These are phyloP conservation scores for Colletotrichum melonis DNA, from an alignment of 2,329 filamentous ascomycete species.

Conservation along the genomic window DNA sequence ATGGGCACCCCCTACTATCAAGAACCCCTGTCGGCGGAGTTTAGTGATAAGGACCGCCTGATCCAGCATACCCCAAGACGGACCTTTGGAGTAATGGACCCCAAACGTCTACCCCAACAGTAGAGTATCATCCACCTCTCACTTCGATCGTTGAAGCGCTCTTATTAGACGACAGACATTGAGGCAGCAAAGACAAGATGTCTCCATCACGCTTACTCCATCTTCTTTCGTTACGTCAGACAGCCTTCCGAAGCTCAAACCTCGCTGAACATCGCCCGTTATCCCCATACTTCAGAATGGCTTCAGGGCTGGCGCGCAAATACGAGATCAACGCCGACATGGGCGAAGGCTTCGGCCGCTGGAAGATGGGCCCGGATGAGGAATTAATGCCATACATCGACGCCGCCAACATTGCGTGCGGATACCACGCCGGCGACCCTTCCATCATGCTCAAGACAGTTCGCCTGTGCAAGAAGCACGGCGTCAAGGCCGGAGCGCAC, in stretches of 20 bases:
- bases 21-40: background rate
- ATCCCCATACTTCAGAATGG: background rate
- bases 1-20: background rate
- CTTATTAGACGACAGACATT: background rate
- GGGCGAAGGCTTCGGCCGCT: constrained; percentile 61
- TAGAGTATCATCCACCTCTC: background rate
- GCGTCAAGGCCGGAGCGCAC: constrained; percentile 70
- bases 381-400: constrained; percentile 70
- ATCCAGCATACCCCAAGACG: background rate
- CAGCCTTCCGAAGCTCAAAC: background rate
- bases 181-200: background rate
- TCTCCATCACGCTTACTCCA: background rate
- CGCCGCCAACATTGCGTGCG: constrained; percentile 72
- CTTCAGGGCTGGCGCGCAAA: constrained; percentile 6
- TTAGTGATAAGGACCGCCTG: background rate
- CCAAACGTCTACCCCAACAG: background rate
- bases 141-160: background rate
- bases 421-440: constrained; percentile 70
- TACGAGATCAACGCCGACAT: constrained; percentile 61
- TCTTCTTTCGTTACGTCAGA: background rate
- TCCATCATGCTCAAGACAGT: constrained; percentile 73
- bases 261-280: background rate
- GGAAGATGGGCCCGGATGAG: constrained; percentile 45
- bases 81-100: background rate
- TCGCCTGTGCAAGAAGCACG: constrained; percentile 65